phyloP scores from a whole-genome alignment of 257 asterid genomes.

The Solanum bulbocastanum region DNA sequence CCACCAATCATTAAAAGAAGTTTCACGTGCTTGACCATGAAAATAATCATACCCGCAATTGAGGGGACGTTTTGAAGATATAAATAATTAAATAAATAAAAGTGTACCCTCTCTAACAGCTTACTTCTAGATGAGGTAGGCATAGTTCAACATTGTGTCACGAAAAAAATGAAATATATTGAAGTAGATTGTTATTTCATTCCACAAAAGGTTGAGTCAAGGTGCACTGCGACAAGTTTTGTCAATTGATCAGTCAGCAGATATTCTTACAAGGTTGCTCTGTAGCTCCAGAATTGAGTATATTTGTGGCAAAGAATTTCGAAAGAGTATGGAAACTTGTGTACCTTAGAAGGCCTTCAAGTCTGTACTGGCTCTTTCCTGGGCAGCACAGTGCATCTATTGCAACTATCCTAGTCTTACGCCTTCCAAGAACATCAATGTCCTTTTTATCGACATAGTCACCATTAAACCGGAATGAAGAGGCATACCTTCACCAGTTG shows the following conservation, averaged over 20 bases:
- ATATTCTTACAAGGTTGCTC: not conserved
- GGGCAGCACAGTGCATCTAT: conserved; percentile 74
- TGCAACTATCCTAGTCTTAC: conserved; percentile 70
- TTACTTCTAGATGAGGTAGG: not conserved
- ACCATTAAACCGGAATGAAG: conserved; percentile 69
- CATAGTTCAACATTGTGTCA: not conserved
- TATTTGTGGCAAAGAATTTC: not conserved
- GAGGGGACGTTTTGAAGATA: not conserved
- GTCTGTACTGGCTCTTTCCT: conserved; percentile 58
- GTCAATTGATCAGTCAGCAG: not conserved
- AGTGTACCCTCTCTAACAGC: not conserved
- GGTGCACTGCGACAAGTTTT: not conserved
- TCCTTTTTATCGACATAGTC: conserved; percentile 47
- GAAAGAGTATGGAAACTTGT: not conserved
- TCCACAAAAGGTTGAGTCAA: not conserved
- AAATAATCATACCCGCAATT: not conserved
- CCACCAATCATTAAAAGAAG: not conserved
- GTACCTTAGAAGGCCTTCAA: conserved; percentile 51
- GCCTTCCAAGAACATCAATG: conserved; percentile 51
- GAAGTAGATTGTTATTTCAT: not conserved
- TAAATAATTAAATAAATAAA: not conserved
- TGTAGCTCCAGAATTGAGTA: not conserved
- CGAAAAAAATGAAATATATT: not conserved
- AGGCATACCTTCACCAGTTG: conserved; percentile 37
- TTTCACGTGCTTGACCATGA: not conserved